phyloP scores from a whole-genome alignment of 208 protist genomes.

The Leishmania tropica region DNA sequence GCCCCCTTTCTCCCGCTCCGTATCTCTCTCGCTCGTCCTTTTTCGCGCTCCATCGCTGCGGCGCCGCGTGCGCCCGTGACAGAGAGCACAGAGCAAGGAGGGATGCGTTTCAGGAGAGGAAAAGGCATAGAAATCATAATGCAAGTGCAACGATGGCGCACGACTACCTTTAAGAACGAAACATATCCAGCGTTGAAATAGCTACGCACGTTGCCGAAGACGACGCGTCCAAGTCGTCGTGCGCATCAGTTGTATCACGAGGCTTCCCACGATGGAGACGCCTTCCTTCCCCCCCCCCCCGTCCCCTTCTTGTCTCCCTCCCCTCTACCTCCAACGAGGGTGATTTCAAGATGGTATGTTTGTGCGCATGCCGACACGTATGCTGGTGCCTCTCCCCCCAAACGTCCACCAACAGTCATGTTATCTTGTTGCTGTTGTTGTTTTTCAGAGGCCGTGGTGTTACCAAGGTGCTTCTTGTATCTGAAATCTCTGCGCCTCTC shows the following conservation, averaged over 20 bases:
- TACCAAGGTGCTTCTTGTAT: background rate
- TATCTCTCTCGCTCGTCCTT: background rate
- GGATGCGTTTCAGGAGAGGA: background rate
- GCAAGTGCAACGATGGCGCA: background rate
- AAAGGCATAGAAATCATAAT: conserved; percentile 13
- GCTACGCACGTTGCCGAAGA: background rate
- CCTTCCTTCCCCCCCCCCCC: background rate
- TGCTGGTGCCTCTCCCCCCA: background rate
- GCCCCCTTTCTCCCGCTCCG: background rate
- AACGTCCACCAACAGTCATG: background rate
- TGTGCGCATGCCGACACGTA: background rate
- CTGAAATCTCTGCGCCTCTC: background rate
- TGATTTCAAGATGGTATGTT: background rate
- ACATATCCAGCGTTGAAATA: background rate
- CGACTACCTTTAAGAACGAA: background rate
- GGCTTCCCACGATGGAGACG: background rate
- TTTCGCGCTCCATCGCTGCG: background rate
- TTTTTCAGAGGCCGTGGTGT: background rate
- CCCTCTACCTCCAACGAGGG: background rate
- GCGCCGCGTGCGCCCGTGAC: background rate
- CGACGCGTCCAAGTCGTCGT: background rate
- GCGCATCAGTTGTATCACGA: background rate
- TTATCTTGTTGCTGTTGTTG: background rate
- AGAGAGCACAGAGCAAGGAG: background rate
- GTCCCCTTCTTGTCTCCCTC: background rate